Evolutionary conservation across 2,329 filamentous ascomycete species (phyloP).

Genomic region (Laburnicola sp.): DNA sequence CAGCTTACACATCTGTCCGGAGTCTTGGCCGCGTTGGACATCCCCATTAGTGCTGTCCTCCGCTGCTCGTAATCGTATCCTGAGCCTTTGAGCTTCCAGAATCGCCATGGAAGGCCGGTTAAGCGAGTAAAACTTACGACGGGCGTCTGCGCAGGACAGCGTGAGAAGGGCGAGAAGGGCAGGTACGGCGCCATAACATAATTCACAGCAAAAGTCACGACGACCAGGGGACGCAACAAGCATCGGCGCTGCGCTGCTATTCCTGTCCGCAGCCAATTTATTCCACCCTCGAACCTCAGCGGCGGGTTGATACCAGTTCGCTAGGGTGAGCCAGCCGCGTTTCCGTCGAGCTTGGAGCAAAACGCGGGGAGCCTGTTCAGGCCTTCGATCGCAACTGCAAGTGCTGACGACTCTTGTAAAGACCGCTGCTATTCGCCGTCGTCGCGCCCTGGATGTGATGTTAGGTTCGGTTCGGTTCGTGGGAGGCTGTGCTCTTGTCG

Average conservation of each 20-base stretch:
- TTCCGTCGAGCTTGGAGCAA: slow-evolving; percentile 40
- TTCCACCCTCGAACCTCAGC: slow-evolving; percentile 22
- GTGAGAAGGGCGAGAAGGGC: slow-evolving; percentile 1
- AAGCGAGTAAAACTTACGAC: slow-evolving; percentile 6
- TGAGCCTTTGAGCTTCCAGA: no score
- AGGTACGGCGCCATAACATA: slow-evolving; percentile 19
- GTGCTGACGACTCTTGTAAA: slow-evolving; percentile 6
- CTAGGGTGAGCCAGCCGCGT: slow-evolving; percentile 35
- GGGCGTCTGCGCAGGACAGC: background rate
- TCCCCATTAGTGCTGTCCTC: slow-evolving; percentile 9
- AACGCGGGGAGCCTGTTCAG: slow-evolving; percentile 9
- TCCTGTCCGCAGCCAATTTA: slow-evolving; percentile 27
- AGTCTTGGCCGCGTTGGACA: slow-evolving; percentile 12
- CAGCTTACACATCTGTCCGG: slow-evolving; percentile 15
- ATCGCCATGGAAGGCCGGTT: slow-evolving; percentile 1
- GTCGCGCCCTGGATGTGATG: no score
- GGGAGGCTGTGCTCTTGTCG: background rate
- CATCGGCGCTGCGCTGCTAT: slow-evolving; percentile 21
- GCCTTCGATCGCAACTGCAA: slow-evolving; percentile 13
- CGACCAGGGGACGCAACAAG: slow-evolving; percentile 6
- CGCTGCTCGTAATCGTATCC: no score
- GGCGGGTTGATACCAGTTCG: slow-evolving; percentile 23
- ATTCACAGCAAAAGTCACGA: slow-evolving; percentile 5
- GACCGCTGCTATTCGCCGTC: slow-evolving; percentile 6
- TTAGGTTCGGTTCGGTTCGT: no score